Evolutionary conservation across 352 stramenopile species (phyloP).

Genomic region (Sclerospora graminicola): DNA sequence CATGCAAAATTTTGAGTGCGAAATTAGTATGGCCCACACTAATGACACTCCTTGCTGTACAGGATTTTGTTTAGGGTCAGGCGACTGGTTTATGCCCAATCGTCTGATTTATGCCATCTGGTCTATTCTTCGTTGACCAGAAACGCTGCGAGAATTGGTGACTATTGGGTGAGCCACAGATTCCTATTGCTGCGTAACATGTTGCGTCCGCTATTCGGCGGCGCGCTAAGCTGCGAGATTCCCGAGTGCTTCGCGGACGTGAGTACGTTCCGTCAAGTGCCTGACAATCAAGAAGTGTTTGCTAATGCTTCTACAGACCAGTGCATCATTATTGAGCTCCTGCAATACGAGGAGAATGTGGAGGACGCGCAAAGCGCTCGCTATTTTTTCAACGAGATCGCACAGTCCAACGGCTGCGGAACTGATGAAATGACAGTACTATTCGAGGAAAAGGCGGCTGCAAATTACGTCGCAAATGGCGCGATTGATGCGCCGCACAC

Average conservation of each 20-base stretch:
- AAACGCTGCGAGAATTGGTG: too few relatives aligned
- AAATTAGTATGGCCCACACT: too few relatives aligned
- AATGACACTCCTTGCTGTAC: too few relatives aligned
- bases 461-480: constrained; percentile 12
- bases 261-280: constrained; percentile 77
- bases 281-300: constrained; percentile 85
- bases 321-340: constrained; percentile 75
- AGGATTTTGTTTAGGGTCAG: too few relatives aligned
- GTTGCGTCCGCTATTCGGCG: constrained; percentile 44
- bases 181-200: too few relatives aligned
- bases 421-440: constrained; percentile 43
- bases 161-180: too few relatives aligned
- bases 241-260: constrained; percentile 69
- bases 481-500: constrained; percentile 26
- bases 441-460: constrained; percentile 27
- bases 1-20: too few relatives aligned
- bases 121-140: too few relatives aligned
- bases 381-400: constrained; percentile 83
- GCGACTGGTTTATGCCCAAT: too few relatives aligned
- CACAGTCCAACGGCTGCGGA: constrained; percentile 63
- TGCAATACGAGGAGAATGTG: constrained; percentile 54
- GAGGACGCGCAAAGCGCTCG: constrained; percentile 34
- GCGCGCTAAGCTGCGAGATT: constrained; percentile 62
- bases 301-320: constrained; percentile 69
- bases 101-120: too few relatives aligned